Percentiles rank a stretch among this genome's conserved stretches.
Evolutionary conservation across 192 early-diverging fungal genomes (phyloP).

Genomic region (Gamsiella multidivaricata): DNA sequence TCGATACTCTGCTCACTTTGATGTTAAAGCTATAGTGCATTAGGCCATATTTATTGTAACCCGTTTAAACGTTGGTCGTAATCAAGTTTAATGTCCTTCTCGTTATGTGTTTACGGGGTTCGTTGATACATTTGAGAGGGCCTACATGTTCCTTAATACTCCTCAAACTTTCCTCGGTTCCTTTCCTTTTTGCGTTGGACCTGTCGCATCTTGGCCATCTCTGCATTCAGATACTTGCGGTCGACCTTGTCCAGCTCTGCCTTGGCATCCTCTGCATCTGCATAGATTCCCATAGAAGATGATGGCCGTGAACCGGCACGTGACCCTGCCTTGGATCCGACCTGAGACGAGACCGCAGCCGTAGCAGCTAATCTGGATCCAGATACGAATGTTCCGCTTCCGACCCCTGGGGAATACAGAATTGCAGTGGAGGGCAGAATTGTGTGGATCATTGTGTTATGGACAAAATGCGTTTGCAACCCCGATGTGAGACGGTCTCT

Average conservation of each 20-base stretch:
- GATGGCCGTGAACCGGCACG: slow-evolving; percentile 44
- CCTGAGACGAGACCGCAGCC: slow-evolving; percentile 17
- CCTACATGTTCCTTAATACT: slow-evolving; percentile 1
- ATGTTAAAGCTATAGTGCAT: no score
- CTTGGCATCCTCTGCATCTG: slow-evolving; percentile 49
- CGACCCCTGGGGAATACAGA: slow-evolving; percentile 33
- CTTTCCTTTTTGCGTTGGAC: slow-evolving; percentile 49
- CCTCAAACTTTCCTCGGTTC: slow-evolving; percentile 34
- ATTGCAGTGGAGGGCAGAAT: slow-evolving; percentile 34
- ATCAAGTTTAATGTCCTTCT: no score
- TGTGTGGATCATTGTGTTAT: slow-evolving; percentile 52
- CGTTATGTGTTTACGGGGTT: no score
- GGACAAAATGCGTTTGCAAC: slow-evolving; percentile 49
- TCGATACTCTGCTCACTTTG: no score
- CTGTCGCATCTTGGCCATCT: slow-evolving; percentile 52
- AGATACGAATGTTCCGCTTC: slow-evolving; percentile 13
- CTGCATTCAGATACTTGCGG: slow-evolving; percentile 47
- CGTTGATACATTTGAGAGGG: no score
- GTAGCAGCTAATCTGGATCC: slow-evolving; percentile 23
- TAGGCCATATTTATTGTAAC: no score
- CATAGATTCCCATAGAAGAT: slow-evolving; percentile 46
- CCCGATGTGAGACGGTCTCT: slow-evolving; percentile 39
- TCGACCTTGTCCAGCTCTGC: slow-evolving; percentile 44
- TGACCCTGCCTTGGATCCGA: slow-evolving; percentile 34
- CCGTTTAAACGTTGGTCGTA: no score